Evolutionary conservation across 345 rosid genomes (phyloP).

Genomic region (Citrus reticulata): DNA sequence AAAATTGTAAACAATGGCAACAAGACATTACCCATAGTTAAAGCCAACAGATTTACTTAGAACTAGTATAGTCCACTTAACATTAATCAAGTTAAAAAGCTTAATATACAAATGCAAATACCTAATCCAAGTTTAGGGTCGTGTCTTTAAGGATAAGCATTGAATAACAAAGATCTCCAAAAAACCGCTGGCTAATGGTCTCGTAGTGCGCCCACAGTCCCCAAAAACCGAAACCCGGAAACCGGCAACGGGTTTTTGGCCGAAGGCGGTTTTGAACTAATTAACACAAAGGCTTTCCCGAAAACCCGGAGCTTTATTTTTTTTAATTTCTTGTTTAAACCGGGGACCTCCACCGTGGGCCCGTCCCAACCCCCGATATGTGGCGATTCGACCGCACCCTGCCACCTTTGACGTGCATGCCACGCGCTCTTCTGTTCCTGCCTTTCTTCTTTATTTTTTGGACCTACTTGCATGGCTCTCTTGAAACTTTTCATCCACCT

Average conservation of each 20-base stretch:
- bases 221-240: constrained; percentile 32
- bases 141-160: constrained; percentile 24
- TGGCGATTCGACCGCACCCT: constrained; percentile 92
- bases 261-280: constrained; percentile 25
- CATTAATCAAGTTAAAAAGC: neutral
- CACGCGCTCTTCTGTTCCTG: constrained; percentile 50
- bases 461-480: constrained; percentile 46
- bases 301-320: constrained; percentile 57
- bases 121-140: neutral
- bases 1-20: neutral
- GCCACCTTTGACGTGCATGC: constrained; percentile 38
- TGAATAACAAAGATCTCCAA: constrained; percentile 5
- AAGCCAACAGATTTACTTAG: neutral
- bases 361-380: constrained; percentile 33
- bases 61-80: neutral
- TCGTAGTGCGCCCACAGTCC: constrained; percentile 46
- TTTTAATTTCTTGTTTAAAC: neutral
- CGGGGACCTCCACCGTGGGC: constrained; percentile 22
- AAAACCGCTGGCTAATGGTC: constrained; percentile 37
- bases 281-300: constrained; percentile 41
- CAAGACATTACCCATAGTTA: neutral
- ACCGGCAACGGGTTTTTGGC: constrained; percentile 35
- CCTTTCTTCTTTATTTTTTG: constrained; percentile 18
- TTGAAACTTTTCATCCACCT: constrained; percentile 15
- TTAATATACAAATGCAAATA: neutral